Base-by-base conservation (phyloP, 805 yeast species). In the Kazachstania viticola region DNA sequence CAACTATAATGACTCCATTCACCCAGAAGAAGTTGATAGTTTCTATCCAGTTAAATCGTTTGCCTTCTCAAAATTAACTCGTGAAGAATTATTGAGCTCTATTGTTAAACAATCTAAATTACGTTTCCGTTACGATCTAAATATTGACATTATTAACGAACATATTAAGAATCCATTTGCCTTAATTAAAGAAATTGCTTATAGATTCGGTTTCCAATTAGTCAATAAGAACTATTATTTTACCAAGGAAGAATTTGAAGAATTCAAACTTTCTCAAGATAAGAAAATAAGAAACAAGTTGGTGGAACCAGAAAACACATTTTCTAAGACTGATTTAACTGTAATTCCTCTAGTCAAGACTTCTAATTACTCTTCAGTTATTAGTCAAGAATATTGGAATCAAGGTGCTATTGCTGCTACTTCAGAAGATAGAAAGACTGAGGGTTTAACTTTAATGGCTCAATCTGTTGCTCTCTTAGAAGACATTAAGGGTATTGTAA, bases 171-270 rank as follows among this genome's bases (percentile, higher is more conserved):
- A 63, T 3, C 73, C 69, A 31, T 41, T 56, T 22, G 39, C 52
- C 22, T 48, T 79, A 27, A 62, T 83, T 46, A 75, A 87, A 59
- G 80, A 77, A 42, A 65, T 85, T 40, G 75, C 95, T 9, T 46
- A 63, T 33, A 79, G 81, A 57, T 72, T 76, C 44, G 97, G 97
- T 58, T 72, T 88, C 32, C 98, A 91, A 62, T 78, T 94, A 81
- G 59, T 64, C 38, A 63, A 59, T 40, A 57, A 59, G 38, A 49
- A 51, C 16, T 58, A 61, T 37, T 56, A 43, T 42, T 62, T 56
- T 47, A 64, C 71, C 21, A 50, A 51, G 28, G 73, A 64, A 28
- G 46, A 51, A 14, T 46, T 47, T 30, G 66, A 56, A 28, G 34
- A 37, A 4, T 55, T 51, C 31, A 40, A 51, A 24, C 44, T 45